These are phyloP conservation scores for Orobanche coerulescens DNA, from an alignment of 257 asterid genomes.

Conservation along the genomic window DNA sequence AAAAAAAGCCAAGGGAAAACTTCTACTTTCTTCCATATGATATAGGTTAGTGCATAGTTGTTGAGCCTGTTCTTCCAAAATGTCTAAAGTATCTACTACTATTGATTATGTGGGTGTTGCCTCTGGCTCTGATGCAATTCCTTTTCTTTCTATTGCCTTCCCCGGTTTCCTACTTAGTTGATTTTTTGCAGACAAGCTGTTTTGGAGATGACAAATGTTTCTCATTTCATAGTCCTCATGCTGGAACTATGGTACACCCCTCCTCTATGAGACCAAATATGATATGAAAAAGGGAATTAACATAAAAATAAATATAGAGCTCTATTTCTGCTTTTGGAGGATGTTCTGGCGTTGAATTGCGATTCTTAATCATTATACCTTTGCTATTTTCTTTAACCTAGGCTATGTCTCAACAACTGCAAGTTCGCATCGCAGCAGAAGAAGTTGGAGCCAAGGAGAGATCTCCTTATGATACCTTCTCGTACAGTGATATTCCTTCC, in stretches of 20 bases:
- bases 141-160: not conserved
- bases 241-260: constrained; percentile 48
- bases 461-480: constrained; percentile 74
- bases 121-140: not conserved
- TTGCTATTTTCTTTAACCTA: constrained; percentile 29
- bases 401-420: constrained; percentile 59
- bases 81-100: not conserved
- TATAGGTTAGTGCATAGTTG: not conserved
- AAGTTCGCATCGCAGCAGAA: constrained; percentile 68
- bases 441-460: constrained; percentile 74
- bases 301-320: not conserved
- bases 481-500: constrained; percentile 59
- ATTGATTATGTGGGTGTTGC: not conserved
- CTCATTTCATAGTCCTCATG: constrained; percentile 54
- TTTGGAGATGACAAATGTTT: constrained; percentile 64
- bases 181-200: constrained; percentile 50
- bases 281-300: not conserved
- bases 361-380: constrained; percentile 15
- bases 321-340: constrained; percentile 16
- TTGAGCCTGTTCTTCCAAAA: not conserved
- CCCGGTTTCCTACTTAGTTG: constrained; percentile 22
- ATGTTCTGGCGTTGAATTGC: constrained; percentile 13
- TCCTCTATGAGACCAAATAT: not conserved
- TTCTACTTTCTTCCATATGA: not conserved
- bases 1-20: not conserved